Percentiles rank a stretch among this genome's conserved stretches.
These are phyloP conservation scores for Pichia sp. DNA, from an alignment of 1,139 yeast genomes.

Conservation along the genomic window DNA sequence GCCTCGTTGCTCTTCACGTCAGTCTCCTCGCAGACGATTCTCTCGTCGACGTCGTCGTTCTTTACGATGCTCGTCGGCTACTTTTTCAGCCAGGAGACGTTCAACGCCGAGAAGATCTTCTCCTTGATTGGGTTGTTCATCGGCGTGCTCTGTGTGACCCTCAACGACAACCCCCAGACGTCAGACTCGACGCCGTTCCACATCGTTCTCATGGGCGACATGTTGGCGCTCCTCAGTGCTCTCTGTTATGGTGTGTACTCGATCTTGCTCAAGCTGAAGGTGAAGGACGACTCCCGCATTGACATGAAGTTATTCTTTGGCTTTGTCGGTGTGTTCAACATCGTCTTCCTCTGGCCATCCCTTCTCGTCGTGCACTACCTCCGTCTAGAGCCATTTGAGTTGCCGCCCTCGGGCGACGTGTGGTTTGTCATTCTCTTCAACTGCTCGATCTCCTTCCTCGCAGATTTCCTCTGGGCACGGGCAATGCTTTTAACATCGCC, in stretches of 20 bases:
- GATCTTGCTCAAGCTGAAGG: slow-evolving; percentile 69
- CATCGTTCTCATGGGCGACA: slow-evolving; percentile 62
- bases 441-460: slow-evolving; percentile 72
- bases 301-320: slow-evolving; percentile 90
- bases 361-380: slow-evolving; percentile 57
- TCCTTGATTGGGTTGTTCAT: slow-evolving; percentile 60
- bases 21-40: slow-evolving; percentile 88
- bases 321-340: slow-evolving; percentile 82
- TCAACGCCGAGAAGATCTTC: slow-evolving; percentile 52
- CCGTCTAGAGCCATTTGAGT: slow-evolving; percentile 64
- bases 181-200: slow-evolving; percentile 23
- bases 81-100: slow-evolving; percentile 62
- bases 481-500: slow-evolving; percentile 93
- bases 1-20: slow-evolving; percentile 84
- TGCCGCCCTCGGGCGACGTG: slow-evolving; percentile 57
- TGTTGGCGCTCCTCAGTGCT: slow-evolving; percentile 79
- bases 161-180: slow-evolving; percentile 30
- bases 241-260: slow-evolving; percentile 88
- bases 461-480: slow-evolving; percentile 94
- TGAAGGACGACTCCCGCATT: slow-evolving; percentile 66
- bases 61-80: slow-evolving; percentile 87
- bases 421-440: slow-evolving; percentile 56
- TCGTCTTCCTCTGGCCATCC: slow-evolving; percentile 80
- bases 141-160: slow-evolving; percentile 78
- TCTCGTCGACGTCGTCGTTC: slow-evolving; percentile 87